phyloP scores from a whole-genome alignment of 2,329 filamentous ascomycete species.

The Lasiodiplodia citricola region DNA sequence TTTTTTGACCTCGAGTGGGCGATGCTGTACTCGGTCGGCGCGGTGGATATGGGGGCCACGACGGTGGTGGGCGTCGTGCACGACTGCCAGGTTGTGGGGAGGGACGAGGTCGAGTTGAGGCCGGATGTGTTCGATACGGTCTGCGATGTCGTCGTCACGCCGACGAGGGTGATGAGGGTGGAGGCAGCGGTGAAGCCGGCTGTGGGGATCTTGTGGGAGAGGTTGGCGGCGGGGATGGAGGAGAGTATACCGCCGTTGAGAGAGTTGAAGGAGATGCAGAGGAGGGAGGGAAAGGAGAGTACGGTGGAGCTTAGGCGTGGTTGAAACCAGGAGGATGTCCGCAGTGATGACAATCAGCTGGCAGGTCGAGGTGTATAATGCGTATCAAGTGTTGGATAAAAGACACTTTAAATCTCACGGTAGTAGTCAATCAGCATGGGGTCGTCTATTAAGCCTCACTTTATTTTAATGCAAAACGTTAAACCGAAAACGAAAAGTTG shows the following conservation, averaged over 20 bases:
- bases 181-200: constrained; percentile 40
- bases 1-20: constrained; percentile 54
- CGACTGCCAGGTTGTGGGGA: constrained; percentile 49
- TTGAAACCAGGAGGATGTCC: background rate
- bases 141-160: constrained; percentile 49
- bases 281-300: constrained; percentile 35
- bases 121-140: constrained; percentile 48
- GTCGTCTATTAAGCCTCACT: too few relatives aligned
- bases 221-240: constrained; percentile 43
- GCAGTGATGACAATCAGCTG: background rate
- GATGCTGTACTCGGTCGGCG: constrained; percentile 44
- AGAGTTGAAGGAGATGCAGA: constrained; percentile 44
- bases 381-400: too few relatives aligned
- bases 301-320: constrained; percentile 37
- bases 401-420: too few relatives aligned
- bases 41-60: constrained; percentile 34
- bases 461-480: too few relatives aligned
- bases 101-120: constrained; percentile 36
- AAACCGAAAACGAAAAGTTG: too few relatives aligned
- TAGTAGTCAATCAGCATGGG: too few relatives aligned
- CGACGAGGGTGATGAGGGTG: constrained; percentile 39
- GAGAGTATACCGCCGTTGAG: constrained; percentile 46
- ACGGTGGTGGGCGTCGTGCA: constrained; percentile 47
- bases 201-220: constrained; percentile 47
- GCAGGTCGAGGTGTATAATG: too few relatives aligned